Base-by-base conservation (phyloP, 768 basidiomycete species). In the Collybia sordida region DNA sequence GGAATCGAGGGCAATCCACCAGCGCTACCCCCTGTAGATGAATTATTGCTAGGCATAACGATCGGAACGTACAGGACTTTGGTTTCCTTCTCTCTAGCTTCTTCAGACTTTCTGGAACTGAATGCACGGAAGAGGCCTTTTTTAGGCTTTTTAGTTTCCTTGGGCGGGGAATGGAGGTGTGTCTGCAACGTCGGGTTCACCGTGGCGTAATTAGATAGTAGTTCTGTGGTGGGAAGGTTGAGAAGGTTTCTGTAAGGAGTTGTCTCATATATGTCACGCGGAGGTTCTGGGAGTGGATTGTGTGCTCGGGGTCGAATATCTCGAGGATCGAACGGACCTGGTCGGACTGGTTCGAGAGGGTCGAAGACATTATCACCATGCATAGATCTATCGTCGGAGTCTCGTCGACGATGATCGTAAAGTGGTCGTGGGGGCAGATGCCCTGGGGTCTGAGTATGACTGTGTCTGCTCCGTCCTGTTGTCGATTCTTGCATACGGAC, bases 261-360 rank as follows among this genome's bases (percentile, higher is more conserved):
- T 22, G 67, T 65, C 11, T 78, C 73, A 63, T 83, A 86, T 6
- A 89, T 47, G 59, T 88, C 81, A 24, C 67, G 66, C 0, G 88
- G 88, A 0, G 81, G 86, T 2, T 61, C 51, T 0, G 88, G 88
- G 7, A 90, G 79, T 4, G 86, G 86, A 59, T 90, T 86, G 5
- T 46, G 52, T 7, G 11, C 27, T 21, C 31, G 31, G 35, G 45
- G 24, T 6, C 45, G 17, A 6, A 11, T 11, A 5, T 38, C 6
- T 47, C 35, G 9, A 37, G 45, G 45, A 19, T 35, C 45, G 7
- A 38, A 51, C 15, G n/a, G 25, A 38, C 24, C 24, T 8, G 50
- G 35, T 37, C 21, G 36, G 19, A 27, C 18, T 19, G 24, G 24
- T 46, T 17, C 38, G 38, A 38, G 44, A 17, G 24, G 43, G 4